phyloP scores from a whole-genome alignment of 805 yeast genomes.

The Metschnikowia amazonensis region DNA sequence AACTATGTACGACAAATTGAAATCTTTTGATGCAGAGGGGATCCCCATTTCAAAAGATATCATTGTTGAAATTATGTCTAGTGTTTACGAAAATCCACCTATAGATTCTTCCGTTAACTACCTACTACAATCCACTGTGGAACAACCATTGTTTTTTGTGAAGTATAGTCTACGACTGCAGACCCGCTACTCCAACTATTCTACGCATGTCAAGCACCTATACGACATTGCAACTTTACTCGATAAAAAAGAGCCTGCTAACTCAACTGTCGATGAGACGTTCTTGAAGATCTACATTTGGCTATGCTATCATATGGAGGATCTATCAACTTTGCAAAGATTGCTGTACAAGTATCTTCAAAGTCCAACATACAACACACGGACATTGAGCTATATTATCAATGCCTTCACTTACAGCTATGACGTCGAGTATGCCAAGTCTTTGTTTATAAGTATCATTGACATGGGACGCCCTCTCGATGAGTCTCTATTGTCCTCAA shows the following conservation, averaged over 20 bases:
- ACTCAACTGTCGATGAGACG: slow-evolving; percentile 10
- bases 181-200: slow-evolving; percentile 8
- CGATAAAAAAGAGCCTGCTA: slow-evolving; percentile 9
- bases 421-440: slow-evolving; percentile 31
- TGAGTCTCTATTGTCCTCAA: slow-evolving; percentile 25
- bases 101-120: slow-evolving; percentile 9
- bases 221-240: slow-evolving; percentile 21
- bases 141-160: slow-evolving; percentile 13
- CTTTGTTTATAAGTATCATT: slow-evolving; percentile 23
- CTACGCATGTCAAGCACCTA: slow-evolving; percentile 21
- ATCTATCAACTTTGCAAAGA: slow-evolving; percentile 23
- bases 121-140: slow-evolving; percentile 13
- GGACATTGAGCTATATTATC: slow-evolving; percentile 27
- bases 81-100: slow-evolving; percentile 14
- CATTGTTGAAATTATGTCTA: slow-evolving; percentile 15
- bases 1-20: slow-evolving; percentile 11
- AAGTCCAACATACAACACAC: slow-evolving; percentile 20
- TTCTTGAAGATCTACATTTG: slow-evolving; percentile 29
- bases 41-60: slow-evolving; percentile 9
- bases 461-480: slow-evolving; percentile 23
- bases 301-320: slow-evolving; percentile 36
- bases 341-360: slow-evolving; percentile 22
- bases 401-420: slow-evolving; percentile 30
- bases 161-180: slow-evolving; percentile 11
- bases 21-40: slow-evolving; percentile 8